These are phyloP conservation scores for Meyerozyma smithsonii DNA, from an alignment of 1,139 yeast genomes.

Conservation along the genomic window DNA sequence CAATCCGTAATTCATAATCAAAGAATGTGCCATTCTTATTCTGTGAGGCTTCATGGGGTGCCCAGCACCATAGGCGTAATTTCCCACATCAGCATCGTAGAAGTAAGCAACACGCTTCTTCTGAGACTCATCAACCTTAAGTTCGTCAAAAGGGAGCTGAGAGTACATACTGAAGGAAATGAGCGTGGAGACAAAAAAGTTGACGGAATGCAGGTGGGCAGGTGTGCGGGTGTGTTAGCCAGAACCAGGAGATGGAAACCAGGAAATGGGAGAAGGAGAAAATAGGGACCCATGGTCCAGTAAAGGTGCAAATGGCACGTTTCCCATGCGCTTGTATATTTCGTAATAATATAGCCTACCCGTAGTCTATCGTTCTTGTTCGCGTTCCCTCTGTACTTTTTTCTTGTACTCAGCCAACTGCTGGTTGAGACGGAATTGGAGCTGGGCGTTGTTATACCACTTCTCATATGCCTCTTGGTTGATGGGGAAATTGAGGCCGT, in stretches of 20 bases:
- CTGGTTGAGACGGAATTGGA: constrained; percentile 45
- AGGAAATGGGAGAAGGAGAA: no score
- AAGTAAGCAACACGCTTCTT: constrained; percentile 45
- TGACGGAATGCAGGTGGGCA: not conserved
- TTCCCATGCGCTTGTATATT: no score
- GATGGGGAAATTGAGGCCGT: constrained; percentile 51
- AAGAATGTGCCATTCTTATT: constrained; percentile 96
- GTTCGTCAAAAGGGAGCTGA: constrained; percentile 44
- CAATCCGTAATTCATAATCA: constrained; percentile 94
- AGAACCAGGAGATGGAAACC: no score
- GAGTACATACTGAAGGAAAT: constrained; percentile 24
- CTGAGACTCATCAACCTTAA: constrained; percentile 36
- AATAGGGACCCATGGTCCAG: no score
- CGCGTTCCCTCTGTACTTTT: constrained; percentile 8
- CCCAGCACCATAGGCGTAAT: constrained; percentile 96
- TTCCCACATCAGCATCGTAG: constrained; percentile 81
- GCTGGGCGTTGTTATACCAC: constrained; percentile 36
- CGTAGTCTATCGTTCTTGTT: constrained; percentile 1
- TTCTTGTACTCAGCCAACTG: constrained; percentile 28
- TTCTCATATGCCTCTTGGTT: constrained; percentile 39
- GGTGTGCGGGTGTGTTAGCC: not conserved
- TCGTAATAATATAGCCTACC: not conserved
- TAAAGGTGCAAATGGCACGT: no score
- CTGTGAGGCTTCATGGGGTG: constrained; percentile 99
- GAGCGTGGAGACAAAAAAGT: not conserved